Evolutionary conservation across 306 rosid species (phyloP).

Genomic region (Cicer chorassanicum): DNA sequence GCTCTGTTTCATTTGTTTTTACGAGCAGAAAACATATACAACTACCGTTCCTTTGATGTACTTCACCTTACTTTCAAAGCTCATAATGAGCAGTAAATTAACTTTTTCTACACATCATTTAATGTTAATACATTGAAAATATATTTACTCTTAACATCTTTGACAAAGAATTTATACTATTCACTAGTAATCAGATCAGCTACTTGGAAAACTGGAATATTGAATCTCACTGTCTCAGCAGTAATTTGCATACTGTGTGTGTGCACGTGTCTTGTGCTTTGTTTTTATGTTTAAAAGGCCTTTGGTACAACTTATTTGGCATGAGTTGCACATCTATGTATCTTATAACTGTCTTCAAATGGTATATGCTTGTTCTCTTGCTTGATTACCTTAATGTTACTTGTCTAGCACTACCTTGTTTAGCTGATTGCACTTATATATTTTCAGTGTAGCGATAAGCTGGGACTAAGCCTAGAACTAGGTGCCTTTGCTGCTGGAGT

Average conservation of each 20-base stretch:
- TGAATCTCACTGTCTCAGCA: background rate
- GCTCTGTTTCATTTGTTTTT: constrained; percentile 28
- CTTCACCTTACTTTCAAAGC: constrained; percentile 33
- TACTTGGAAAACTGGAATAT: constrained; percentile 18
- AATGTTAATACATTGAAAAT: constrained; percentile 17
- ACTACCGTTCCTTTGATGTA: constrained; percentile 9
- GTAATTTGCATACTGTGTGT: constrained; percentile 25
- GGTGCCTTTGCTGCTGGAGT: constrained; percentile 99
- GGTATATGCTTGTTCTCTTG: constrained; percentile 36
- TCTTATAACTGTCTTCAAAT: constrained; percentile 7
- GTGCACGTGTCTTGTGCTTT: background rate
- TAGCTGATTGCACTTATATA: constrained; percentile 41
- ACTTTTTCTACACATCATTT: constrained; percentile 19
- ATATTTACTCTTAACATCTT: background rate
- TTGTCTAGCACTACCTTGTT: constrained; percentile 10
- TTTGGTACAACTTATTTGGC: constrained; percentile 28
- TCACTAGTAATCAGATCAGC: constrained; percentile 12
- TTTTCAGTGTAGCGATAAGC: constrained; percentile 97
- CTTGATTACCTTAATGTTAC: constrained; percentile 38
- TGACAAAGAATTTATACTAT: constrained; percentile 7
- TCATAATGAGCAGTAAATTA: constrained; percentile 8
- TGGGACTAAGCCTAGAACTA: constrained; percentile 92
- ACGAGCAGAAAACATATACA: constrained; percentile 7
- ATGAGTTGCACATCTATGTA: constrained; percentile 9
- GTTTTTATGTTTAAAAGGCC: constrained; percentile 2